Evolutionary conservation across 2,329 filamentous ascomycete species (phyloP).

Genomic region (Phaeosphaeriaceae sp.): DNA sequence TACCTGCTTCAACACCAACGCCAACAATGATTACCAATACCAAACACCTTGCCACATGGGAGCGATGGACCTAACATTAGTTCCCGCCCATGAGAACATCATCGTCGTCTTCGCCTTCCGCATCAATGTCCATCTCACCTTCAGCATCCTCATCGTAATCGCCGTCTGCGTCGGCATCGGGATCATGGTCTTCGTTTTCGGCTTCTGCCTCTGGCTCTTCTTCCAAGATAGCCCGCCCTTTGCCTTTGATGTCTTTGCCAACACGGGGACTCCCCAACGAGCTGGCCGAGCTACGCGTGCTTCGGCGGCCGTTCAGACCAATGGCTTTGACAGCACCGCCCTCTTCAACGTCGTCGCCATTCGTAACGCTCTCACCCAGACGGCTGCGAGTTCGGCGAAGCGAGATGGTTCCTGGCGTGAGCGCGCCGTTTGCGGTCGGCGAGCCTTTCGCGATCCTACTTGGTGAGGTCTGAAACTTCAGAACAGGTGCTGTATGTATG

Average conservation of each 20-base stretch:
- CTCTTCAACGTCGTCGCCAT: constrained; percentile 42
- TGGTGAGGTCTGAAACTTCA: constrained; percentile 41
- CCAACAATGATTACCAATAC: neutral
- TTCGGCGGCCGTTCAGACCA: constrained; percentile 33
- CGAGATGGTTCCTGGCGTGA: constrained; percentile 38
- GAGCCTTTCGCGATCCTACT: constrained; percentile 39
- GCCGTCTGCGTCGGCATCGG: constrained; percentile 35
- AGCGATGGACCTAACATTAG: neutral
- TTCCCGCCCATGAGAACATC: constrained; percentile 36
- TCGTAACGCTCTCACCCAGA: constrained; percentile 51
- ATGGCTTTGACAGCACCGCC: constrained; percentile 40
- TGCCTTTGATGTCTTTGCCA: constrained; percentile 32
- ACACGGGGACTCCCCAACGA: constrained; percentile 35
- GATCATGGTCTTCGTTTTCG: constrained; percentile 38
- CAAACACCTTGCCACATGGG: neutral
- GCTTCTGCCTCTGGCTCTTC: constrained; percentile 42
- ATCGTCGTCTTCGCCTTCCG: constrained; percentile 32
- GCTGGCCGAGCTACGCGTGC: constrained; percentile 41
- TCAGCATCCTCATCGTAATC: constrained; percentile 36
- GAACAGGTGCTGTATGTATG: constrained; percentile 41
- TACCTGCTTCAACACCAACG: neutral
- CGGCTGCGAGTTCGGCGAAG: constrained; percentile 53
- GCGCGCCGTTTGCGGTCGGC: constrained; percentile 39
- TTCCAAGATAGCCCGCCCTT: constrained; percentile 36
- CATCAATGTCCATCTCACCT: constrained; percentile 33